Conservation (phyloP, 2,329 filamentous ascomycete genomes). For the Ascochyta pisi region DNA sequence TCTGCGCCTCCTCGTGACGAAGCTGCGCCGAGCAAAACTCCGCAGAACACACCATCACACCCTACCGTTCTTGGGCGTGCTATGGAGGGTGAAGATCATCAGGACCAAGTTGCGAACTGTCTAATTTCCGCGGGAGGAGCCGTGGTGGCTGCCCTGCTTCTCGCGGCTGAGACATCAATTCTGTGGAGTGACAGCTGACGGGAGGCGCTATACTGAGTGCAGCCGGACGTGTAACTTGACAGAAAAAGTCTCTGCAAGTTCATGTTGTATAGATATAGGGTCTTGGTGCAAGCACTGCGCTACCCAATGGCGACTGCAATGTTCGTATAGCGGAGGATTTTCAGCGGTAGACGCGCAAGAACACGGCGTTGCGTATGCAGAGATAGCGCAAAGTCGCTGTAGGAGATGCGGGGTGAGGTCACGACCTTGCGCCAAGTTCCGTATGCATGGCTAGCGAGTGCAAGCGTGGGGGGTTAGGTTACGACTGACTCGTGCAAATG, state of each 20-base stretch:
- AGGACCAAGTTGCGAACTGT: background rate
- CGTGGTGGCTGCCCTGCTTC: constrained; percentile 6
- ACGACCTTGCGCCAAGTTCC: constrained; percentile 25
- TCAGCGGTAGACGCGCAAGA: constrained; percentile 8
- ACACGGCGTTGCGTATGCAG: constrained; percentile 6
- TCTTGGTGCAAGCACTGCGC: background rate
- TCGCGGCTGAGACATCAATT: constrained; percentile 7
- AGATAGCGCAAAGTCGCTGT: constrained; percentile 7
- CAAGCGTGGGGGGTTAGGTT: constrained; percentile 17
- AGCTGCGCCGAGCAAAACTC: constrained; percentile 1
- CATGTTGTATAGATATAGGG: background rate
- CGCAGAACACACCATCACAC: constrained; percentile 1
- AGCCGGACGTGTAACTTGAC: background rate
- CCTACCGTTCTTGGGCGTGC: background rate
- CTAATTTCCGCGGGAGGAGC: constrained; percentile 6
- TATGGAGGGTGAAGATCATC: constrained; percentile 9
- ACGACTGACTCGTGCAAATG: constrained; percentile 7
- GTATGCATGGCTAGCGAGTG: constrained; percentile 22
- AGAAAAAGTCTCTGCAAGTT: background rate
- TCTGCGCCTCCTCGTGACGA: constrained; percentile 11
- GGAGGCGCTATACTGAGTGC: background rate
- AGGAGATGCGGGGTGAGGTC: constrained; percentile 37
- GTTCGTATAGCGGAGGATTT: background rate
- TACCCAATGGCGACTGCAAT: background rate
- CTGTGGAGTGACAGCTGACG: constrained; percentile 8